Evolutionary conservation across 371 early-diverging fungal species (phyloP), one percentile per base, ranked within the genome.

Genomic region (Entomophthora muscae): DNA sequence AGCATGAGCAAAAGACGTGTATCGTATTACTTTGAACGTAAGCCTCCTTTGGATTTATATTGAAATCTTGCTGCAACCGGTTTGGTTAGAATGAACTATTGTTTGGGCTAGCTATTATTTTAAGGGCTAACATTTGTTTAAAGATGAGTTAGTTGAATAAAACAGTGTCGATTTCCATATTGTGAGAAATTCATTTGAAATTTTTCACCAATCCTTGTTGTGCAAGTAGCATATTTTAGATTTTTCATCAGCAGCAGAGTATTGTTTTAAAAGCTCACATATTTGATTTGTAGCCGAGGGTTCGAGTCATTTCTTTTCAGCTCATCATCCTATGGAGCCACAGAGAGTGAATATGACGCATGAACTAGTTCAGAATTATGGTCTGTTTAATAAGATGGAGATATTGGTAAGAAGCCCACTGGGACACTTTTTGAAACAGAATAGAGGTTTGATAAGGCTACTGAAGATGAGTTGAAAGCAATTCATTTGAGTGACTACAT

Each of bases 401-500:
- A 83, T 95, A 67, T 85, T 81, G 57, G 84, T 83, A 82, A 69
- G 17, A 2, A 2, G 13, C 2, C 21, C 3, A 3, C n/a, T 42
- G 12, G n/a, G 3, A 7, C 1, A 23, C 23, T 7, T 32, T 2
- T 33, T 42, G 2, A 42, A 42, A 17, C 2, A 61, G 10, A 28
- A 30, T 67, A 90, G 86, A 78, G 87, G 69, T 90, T 93, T 10
- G 75, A 73, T 27, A 86, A 92, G 26, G 95, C 96, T 42, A 90
- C 91, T 33, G 79, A 84, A 60, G 78, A 81, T 59, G 91, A 99
- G 78, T 86, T 99, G 83, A 96, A 93, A 12, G 88, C 90, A 67
- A 99, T 99, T 72, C 99, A 99, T 73, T 85, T 96, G 17, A 91
- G 93, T 70, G 99, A 99, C 67, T 99, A 99, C 71, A 91, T 99